phyloP scores from a whole-genome alignment of 371 early-diverging fungal species.

The Circinella umbellata region DNA sequence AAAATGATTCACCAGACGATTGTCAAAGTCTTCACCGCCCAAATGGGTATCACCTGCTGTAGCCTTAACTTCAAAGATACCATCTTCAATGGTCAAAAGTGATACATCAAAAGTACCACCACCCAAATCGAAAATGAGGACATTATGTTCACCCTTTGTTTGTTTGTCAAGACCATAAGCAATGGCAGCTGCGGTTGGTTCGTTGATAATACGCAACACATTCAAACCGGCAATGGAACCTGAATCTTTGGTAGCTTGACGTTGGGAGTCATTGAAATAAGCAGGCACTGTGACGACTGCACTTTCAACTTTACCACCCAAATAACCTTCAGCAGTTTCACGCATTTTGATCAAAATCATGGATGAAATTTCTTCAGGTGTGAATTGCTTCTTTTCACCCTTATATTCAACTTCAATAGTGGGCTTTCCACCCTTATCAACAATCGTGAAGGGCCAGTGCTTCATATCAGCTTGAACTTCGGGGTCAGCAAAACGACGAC shows the following conservation, averaged over 20 bases:
- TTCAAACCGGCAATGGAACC: conserved; percentile 82
- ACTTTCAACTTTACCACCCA: conserved; percentile 81
- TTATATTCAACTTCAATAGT: conserved; percentile 79
- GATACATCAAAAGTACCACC: conserved; percentile 98
- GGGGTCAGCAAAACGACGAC: conserved; percentile 89
- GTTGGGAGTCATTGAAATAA: conserved; percentile 79
- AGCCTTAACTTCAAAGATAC: conserved; percentile 93
- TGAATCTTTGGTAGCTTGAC: conserved; percentile 88
- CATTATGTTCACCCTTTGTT: conserved; percentile 77
- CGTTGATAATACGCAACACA: conserved; percentile 90
- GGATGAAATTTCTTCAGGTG: conserved; percentile 92
- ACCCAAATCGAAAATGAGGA: conserved; percentile 95
- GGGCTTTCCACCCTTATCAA: conserved; percentile 77
- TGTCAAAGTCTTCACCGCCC: conserved; percentile 99
- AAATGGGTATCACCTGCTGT: conserved; percentile 97
- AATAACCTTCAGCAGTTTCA: conserved; percentile 88
- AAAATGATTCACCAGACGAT: conserved; percentile 82
- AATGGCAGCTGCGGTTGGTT: conserved; percentile 95
- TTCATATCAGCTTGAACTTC: conserved; percentile 91
- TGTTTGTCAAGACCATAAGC: conserved; percentile 91
- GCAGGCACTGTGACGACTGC: conserved; percentile 98
- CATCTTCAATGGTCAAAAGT: conserved; percentile 87
- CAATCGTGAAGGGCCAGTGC: conserved; percentile 87
- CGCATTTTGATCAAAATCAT: conserved; percentile 94
- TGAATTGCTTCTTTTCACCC: conserved; percentile 82